Base-by-base conservation (phyloP, 345 rosid genomes). In the Balakata baccata region DNA sequence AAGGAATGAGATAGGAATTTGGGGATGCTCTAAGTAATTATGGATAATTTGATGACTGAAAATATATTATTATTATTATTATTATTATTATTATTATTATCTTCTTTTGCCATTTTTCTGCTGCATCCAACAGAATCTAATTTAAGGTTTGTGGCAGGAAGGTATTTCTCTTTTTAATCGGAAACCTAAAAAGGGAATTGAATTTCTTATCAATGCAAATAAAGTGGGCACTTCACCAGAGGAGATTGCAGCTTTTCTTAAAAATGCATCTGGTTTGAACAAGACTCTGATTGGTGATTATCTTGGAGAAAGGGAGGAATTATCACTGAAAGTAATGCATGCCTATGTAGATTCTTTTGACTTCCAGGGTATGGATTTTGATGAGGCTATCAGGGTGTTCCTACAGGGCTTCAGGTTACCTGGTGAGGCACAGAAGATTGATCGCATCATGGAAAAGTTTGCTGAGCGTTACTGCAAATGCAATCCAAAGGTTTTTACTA, bases 401-500 rank as follows among this genome's bases (percentile, higher is more conserved):
- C 82, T 95, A 29, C 93, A 83, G 78, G 96, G 98, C 61, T 95
- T 95, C 85, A 89, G 99, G 78, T 83, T 95, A 82, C 99, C 99
- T 20, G 99, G 99, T 74, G 99, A 95, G 82, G 99, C 99, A 69
- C 99, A 95, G 77, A 95, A 95, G 84, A 95, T 95, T 74, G 99
- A 95, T 78, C 90, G 99, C 61, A 93, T 95, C 75, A 95, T 95
- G 99, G 99, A 95, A 78, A 95, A 95, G 86, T 95, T 95, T 79
- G 86, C 99, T 22, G 98, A 93, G 84, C 92, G 96, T 68, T 95
- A 88, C 80, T 95, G 99, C 84, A 92, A 92, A 85, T 95, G 99
- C 78, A 95, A 95, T 74, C 94, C 96, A 60, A 92, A 93, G 76
- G 93, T 85, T 74, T 95, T 95, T 79, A 91, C 82, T 37, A 95